Evolutionary conservation across 768 basidiomycete genomes (phyloP).

Genomic region (Megacollybia marginata): DNA sequence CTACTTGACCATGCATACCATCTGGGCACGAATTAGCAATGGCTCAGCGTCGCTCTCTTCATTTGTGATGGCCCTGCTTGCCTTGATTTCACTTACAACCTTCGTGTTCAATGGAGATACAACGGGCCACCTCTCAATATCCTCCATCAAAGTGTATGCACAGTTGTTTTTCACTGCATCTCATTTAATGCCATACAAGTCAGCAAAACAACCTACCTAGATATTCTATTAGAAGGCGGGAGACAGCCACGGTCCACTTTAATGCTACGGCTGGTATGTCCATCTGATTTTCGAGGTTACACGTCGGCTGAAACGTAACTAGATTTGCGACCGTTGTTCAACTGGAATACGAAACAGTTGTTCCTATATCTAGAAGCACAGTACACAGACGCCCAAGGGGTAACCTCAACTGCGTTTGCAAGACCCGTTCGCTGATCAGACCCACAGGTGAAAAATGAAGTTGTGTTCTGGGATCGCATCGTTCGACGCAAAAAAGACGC

Average conservation of each 20-base stretch:
- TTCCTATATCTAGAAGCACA: slow-evolving; percentile 85
- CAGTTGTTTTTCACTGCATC: not conserved
- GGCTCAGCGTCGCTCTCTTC: slow-evolving; percentile 66
- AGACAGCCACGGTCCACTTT: slow-evolving; percentile 76
- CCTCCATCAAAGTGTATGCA: slow-evolving; percentile 72
- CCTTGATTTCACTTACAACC: slow-evolving; percentile 66
- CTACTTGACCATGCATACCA: slow-evolving; percentile 50
- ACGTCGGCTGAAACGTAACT: slow-evolving; percentile 2
- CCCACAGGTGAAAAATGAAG: slow-evolving; percentile 59
- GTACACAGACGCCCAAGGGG: slow-evolving; percentile 66
- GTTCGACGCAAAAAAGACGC: slow-evolving; percentile 76
- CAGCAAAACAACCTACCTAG: slow-evolving; percentile 43
- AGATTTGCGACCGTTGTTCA: slow-evolving; percentile 80
- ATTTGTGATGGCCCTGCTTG: slow-evolving; percentile 66
- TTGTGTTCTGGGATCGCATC: slow-evolving; percentile 91
- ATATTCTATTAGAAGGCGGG: slow-evolving; percentile 56
- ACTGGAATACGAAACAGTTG: slow-evolving; percentile 97
- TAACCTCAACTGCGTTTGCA: slow-evolving; percentile 18
- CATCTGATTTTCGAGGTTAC: slow-evolving; percentile 3
- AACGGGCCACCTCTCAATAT: slow-evolving; percentile 48
- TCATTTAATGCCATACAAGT: slow-evolving; percentile 20
- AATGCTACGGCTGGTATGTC: slow-evolving; percentile 69
- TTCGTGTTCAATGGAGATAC: slow-evolving; percentile 55
- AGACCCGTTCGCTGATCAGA: too few relatives aligned
- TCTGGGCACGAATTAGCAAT: slow-evolving; percentile 67